Evolutionary conservation across 352 stramenopile genomes (phyloP).

Genomic region (Elongisporangium senticosum): DNA sequence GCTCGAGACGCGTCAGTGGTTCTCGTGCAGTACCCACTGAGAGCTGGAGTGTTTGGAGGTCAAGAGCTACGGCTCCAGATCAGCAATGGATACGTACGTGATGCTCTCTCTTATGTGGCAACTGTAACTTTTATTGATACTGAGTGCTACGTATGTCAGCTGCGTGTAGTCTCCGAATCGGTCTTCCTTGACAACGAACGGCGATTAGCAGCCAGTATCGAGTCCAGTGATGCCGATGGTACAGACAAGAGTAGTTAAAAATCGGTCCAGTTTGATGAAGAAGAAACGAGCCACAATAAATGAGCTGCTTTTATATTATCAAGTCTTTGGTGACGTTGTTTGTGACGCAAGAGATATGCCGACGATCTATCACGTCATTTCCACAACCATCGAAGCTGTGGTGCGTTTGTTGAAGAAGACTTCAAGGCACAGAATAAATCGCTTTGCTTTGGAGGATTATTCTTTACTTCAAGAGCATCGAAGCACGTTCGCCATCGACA

Average conservation of each 20-base stretch:
- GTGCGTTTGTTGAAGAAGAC: too few relatives aligned
- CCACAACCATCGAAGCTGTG: too few relatives aligned
- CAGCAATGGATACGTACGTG: background rate
- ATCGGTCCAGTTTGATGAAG: background rate
- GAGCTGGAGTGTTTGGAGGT: background rate
- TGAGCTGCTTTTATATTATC: too few relatives aligned
- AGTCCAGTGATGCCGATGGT: background rate
- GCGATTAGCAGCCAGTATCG: background rate
- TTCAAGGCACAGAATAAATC: background rate
- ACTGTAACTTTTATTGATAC: too few relatives aligned
- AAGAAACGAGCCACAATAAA: background rate
- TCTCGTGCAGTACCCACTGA: background rate
- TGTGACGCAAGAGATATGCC: background rate
- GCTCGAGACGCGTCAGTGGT: background rate
- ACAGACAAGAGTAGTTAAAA: background rate
- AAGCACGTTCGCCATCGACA: background rate
- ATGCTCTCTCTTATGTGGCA: background rate
- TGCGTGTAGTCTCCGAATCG: background rate
- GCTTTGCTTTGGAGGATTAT: background rate
- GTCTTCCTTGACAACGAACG: background rate
- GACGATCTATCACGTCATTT: too few relatives aligned
- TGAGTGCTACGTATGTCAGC: background rate
- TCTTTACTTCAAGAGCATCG: background rate
- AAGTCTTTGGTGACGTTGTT: background rate
- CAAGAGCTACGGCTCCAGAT: background rate